Conservation (phyloP, 805 yeast species). For the Jamesozyma spencerorum region DNA sequence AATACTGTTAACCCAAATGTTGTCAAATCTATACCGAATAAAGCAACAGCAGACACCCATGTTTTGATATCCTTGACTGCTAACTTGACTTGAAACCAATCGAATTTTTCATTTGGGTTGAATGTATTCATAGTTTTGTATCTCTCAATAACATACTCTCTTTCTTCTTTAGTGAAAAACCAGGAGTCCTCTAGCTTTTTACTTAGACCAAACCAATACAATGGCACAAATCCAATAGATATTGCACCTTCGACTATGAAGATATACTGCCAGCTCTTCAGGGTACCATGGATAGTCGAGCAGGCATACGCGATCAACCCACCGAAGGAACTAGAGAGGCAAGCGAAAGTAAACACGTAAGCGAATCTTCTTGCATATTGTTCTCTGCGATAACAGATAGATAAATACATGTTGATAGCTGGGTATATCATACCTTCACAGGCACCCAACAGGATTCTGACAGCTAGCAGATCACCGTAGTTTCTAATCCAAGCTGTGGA, state of each 20-base stretch:
- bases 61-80: conserved; percentile 27
- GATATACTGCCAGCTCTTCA: conserved; percentile 44
- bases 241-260: conserved; percentile 43
- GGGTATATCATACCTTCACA: conserved; percentile 47
- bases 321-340: conserved; percentile 47
- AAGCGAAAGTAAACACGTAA: conserved; percentile 43
- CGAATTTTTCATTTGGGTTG: conserved; percentile 31
- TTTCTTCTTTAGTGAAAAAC: conserved; percentile 35
- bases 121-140: conserved; percentile 29
- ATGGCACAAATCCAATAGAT: conserved; percentile 32
- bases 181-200: conserved; percentile 33
- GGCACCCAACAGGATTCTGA: conserved; percentile 42
- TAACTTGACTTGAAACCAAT: conserved; percentile 30
- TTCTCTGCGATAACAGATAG: conserved; percentile 39
- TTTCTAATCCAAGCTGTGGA: conserved; percentile 35
- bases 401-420: conserved; percentile 38
- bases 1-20: conserved; percentile 37
- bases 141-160: conserved; percentile 30
- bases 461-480: conserved; percentile 37
- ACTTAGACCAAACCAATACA: conserved; percentile 33
- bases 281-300: conserved; percentile 32
- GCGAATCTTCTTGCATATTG: conserved; percentile 43
- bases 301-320: conserved; percentile 45
- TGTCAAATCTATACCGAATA: conserved; percentile 34
- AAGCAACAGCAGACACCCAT: conserved; percentile 28